Conservation (phyloP, 225 moss, liverwort and hornwort genomes). For the Straminergon stramineum region DNA sequence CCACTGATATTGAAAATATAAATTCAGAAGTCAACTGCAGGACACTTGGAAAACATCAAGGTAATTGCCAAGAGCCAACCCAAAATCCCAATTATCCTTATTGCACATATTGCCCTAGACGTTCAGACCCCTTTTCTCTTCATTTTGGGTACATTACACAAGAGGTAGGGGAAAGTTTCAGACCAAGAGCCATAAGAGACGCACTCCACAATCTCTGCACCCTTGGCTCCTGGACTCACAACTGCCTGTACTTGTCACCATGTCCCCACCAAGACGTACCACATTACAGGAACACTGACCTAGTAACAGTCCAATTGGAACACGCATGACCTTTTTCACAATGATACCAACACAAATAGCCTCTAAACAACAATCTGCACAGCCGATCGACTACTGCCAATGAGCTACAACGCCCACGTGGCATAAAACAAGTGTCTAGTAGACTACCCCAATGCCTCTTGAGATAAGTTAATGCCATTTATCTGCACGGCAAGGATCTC, state of each 20-base stretch:
- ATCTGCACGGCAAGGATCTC: neutral
- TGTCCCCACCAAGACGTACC: neutral
- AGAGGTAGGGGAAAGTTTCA: neutral
- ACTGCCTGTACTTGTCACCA: neutral
- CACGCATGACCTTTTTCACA: neutral
- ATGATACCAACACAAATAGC: constrained; percentile 1
- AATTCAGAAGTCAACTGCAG: neutral
- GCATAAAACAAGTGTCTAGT: neutral
- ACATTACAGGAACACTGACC: neutral
- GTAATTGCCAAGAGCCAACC: neutral
- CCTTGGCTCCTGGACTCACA: neutral
- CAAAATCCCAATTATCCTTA: neutral
- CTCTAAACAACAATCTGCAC: constrained; percentile 14
- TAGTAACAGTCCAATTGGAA: neutral
- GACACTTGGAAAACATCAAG: neutral
- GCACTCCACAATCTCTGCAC: neutral
- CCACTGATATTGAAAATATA: no score
- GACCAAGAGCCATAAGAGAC: neutral
- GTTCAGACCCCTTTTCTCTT: neutral
- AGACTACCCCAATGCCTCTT: neutral
- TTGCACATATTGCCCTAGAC: neutral
- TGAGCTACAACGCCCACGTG: neutral
- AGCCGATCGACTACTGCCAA: constrained; percentile 3
- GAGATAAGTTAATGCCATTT: neutral
- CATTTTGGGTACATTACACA: neutral